A percentile compares a stretch with the other conserved stretches of the same genome.
These are phyloP conservation scores for Paramyrothecium sp. DNA, from an alignment of 2,329 filamentous ascomycete genomes.

Conservation along the genomic window DNA sequence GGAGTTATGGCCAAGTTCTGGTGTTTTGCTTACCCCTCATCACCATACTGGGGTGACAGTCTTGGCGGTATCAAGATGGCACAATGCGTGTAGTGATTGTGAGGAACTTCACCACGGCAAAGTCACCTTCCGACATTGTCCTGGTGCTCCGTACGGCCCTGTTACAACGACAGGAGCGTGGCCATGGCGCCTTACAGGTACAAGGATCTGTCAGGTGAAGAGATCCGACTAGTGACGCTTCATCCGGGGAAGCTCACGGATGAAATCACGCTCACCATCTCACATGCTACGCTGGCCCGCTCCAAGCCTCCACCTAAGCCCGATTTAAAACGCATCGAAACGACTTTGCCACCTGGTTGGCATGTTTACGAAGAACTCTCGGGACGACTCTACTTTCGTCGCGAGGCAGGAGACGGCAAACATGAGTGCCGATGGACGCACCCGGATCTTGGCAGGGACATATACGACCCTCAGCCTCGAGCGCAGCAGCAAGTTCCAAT, in stretches of 20 bases:
- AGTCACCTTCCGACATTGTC: too few species aligned
- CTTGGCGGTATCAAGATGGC: too few species aligned
- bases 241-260: neutral
- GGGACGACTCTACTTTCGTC: neutral
- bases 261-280: neutral
- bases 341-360: neutral
- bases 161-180: too few species aligned
- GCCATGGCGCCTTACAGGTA: neutral
- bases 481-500: neutral
- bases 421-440: neutral
- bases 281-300: neutral
- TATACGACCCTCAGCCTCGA: neutral
- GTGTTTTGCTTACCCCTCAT: too few species aligned
- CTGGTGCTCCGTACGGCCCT: too few species aligned
- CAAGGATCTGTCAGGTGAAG: neutral
- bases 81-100: too few species aligned
- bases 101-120: too few species aligned
- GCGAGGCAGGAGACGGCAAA: neutral
- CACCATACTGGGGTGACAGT: too few species aligned
- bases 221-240: neutral
- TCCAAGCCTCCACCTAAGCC: too few species aligned
- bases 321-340: neutral
- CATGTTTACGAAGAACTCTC: neutral
- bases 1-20: too few species aligned
- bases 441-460: neutral